phyloP scores from a whole-genome alignment of 2,329 filamentous ascomycete genomes.

The Rutstroemia sp. region DNA sequence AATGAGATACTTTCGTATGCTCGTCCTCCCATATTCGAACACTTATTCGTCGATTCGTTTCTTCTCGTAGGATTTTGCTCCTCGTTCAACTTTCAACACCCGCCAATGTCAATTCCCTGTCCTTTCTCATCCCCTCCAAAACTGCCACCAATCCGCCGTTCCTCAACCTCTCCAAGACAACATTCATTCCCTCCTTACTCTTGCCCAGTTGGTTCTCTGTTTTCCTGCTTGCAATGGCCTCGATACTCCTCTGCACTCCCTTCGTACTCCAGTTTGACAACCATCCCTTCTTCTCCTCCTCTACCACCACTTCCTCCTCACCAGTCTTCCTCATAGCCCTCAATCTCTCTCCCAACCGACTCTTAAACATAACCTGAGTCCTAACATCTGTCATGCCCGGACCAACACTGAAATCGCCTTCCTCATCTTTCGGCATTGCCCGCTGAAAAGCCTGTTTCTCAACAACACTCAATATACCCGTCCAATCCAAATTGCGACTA shows the following conservation, averaged over 20 bases:
- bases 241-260: slow-evolving; percentile 72
- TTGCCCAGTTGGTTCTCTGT: slow-evolving; percentile 73
- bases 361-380: slow-evolving; percentile 68
- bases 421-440: slow-evolving; percentile 17
- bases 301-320: slow-evolving; percentile 36
- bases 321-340: slow-evolving; percentile 31
- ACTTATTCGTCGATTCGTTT: neutral
- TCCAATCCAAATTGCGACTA: slow-evolving; percentile 75
- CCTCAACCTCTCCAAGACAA: slow-evolving; percentile 66
- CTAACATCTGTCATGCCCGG: slow-evolving; percentile 53
- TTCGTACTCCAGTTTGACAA: slow-evolving; percentile 55
- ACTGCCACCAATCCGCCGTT: slow-evolving; percentile 60
- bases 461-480: slow-evolving; percentile 69
- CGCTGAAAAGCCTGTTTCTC: slow-evolving; percentile 63
- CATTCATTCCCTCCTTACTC: slow-evolving; percentile 75
- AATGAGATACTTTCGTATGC: neutral
- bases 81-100: slow-evolving; percentile 9
- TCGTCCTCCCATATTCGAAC: neutral
- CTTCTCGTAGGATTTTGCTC: slow-evolving; percentile 6
- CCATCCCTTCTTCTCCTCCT: slow-evolving; percentile 41
- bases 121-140: slow-evolving; percentile 62
- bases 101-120: slow-evolving; percentile 34
- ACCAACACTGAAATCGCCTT: slow-evolving; percentile 18
- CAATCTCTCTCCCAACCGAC: slow-evolving; percentile 58
- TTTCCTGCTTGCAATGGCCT: slow-evolving; percentile 68